Evolutionary conservation across 2,329 filamentous ascomycete species (phyloP).

Genomic region (Epichloe brachyelytri): DNA sequence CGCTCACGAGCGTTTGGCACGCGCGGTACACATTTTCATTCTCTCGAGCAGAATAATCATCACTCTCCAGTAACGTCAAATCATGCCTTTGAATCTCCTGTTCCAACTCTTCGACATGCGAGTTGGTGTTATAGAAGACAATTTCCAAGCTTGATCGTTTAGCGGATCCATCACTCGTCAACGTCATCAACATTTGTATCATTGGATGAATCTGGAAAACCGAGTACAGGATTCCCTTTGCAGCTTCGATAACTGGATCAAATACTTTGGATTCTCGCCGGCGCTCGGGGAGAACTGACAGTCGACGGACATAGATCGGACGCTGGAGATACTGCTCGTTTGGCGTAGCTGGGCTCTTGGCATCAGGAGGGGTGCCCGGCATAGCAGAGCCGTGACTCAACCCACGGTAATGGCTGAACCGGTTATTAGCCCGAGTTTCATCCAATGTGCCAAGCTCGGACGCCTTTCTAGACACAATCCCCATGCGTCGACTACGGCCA

Average conservation of each 20-base stretch:
- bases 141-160: slow-evolving; percentile 53
- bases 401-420: slow-evolving; percentile 54
- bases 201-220: slow-evolving; percentile 56
- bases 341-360: slow-evolving; percentile 45
- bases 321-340: slow-evolving; percentile 44
- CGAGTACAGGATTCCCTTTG: slow-evolving; percentile 54
- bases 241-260: slow-evolving; percentile 50
- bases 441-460: slow-evolving; percentile 50
- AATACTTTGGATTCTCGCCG: slow-evolving; percentile 47
- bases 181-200: slow-evolving; percentile 51
- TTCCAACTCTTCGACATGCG: slow-evolving; percentile 52
- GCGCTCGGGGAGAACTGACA: slow-evolving; percentile 51
- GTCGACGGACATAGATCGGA: slow-evolving; percentile 48
- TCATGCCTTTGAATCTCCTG: slow-evolving; percentile 52
- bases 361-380: slow-evolving; percentile 33
- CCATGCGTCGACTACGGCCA: slow-evolving; percentile 50
- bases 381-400: slow-evolving; percentile 58
- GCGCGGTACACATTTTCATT: slow-evolving; percentile 53
- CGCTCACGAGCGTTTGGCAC: slow-evolving; percentile 49
- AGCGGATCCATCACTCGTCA: slow-evolving; percentile 46
- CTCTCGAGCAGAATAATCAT: slow-evolving; percentile 36
- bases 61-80: slow-evolving; percentile 30
- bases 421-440: slow-evolving; percentile 48
- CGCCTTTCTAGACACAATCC: slow-evolving; percentile 45
- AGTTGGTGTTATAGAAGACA: slow-evolving; percentile 55